Evolutionary conservation across 164 flowering plant genomes (phyloP).

Genomic region (Magnolia changhungtana): DNA sequence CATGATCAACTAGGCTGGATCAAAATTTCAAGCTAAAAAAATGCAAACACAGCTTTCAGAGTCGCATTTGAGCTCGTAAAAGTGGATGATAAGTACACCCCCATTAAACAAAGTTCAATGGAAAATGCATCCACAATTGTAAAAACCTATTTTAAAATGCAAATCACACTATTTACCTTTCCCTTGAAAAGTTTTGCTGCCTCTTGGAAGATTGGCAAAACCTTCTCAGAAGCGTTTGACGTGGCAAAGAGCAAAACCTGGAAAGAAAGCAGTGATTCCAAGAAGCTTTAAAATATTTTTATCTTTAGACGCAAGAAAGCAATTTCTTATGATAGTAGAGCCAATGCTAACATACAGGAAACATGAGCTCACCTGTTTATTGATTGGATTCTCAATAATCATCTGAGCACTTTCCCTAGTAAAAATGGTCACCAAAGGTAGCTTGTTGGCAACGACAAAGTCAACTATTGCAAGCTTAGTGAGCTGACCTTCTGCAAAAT

Average conservation of each 20-base stretch:
- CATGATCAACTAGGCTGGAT: too few relatives aligned
- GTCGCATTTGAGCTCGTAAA: neutral
- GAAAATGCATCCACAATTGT: neutral
- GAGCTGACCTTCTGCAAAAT: conserved; percentile 69
- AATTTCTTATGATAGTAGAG: neutral
- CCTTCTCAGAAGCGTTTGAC: conserved; percentile 55
- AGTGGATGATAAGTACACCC: neutral
- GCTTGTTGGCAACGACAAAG: conserved; percentile 77
- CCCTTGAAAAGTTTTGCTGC: conserved; percentile 90
- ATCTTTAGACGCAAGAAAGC: neutral
- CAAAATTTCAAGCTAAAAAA: too few relatives aligned
- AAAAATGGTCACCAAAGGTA: conserved; percentile 76
- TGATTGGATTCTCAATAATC: conserved; percentile 76
- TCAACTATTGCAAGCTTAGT: conserved; percentile 60
- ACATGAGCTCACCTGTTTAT: conserved; percentile 64
- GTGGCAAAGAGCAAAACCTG: conserved; percentile 82
- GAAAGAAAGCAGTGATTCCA: neutral
- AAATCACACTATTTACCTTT: conserved; percentile 46
- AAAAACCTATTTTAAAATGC: neutral
- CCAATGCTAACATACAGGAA: neutral
- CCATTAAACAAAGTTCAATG: neutral
- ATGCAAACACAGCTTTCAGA: neutral
- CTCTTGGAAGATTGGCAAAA: conserved; percentile 58
- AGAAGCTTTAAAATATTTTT: neutral
- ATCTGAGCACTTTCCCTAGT: conserved; percentile 78